Conservation (phyloP, 331 rosid genomes). For the Pyrus hybrid region DNA sequence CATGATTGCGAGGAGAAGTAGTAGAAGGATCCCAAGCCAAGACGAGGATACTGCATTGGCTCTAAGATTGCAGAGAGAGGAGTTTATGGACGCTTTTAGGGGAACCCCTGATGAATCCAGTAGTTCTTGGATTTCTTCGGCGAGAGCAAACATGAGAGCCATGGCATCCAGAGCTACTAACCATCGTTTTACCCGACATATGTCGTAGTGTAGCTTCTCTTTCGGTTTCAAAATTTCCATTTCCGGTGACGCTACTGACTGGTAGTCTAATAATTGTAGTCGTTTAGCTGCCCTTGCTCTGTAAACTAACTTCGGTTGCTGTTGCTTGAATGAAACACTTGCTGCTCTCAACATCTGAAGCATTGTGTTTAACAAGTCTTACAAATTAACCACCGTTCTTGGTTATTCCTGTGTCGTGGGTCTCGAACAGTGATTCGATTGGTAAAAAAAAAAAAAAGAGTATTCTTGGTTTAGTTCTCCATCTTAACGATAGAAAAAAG, state of each 20-base stretch:
- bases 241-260: background rate
- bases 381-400: too few relatives aligned
- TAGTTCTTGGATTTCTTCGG: slow-evolving; percentile 24
- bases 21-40: slow-evolving; percentile 49
- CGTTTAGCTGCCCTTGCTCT: too few relatives aligned
- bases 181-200: slow-evolving; percentile 17
- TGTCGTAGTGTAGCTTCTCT: background rate
- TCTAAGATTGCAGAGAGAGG: slow-evolving; percentile 79
- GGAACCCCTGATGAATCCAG: slow-evolving; percentile 22
- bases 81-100: slow-evolving; percentile 60
- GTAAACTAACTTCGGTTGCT: too few relatives aligned
- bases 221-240: background rate
- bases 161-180: slow-evolving; percentile 70
- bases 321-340: too few relatives aligned
- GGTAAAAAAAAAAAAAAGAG: too few relatives aligned
- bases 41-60: slow-evolving; percentile 86
- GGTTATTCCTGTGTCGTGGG: too few relatives aligned
- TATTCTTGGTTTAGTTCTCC: too few relatives aligned
- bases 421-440: too few relatives aligned
- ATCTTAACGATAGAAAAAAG: too few relatives aligned
- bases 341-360: too few relatives aligned
- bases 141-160: slow-evolving; percentile 68
- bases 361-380: too few relatives aligned
- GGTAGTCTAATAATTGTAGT: background rate
- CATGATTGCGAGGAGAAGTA: slow-evolving; percentile 20